These are phyloP conservation scores for Sporothrix schenckii DNA, from an alignment of 2,329 filamentous ascomycete genomes.

Conservation along the genomic window DNA sequence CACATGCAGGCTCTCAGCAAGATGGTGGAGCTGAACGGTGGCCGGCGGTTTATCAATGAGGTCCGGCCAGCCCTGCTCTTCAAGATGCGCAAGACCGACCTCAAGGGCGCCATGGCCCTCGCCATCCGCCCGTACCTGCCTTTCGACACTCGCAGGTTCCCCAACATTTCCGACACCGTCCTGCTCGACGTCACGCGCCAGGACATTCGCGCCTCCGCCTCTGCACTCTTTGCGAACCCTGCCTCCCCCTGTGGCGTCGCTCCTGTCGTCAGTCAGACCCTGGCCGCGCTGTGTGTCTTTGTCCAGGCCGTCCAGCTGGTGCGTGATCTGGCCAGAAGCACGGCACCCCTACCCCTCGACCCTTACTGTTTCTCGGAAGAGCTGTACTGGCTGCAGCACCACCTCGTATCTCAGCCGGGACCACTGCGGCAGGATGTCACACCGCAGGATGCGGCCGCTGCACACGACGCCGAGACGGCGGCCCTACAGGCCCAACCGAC, in stretches of 20 bases:
- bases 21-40: slow-evolving; percentile 42
- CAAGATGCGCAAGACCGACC: slow-evolving; percentile 42
- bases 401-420: slow-evolving; percentile 39
- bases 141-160: slow-evolving; percentile 38
- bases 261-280: slow-evolving; percentile 36
- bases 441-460: background rate
- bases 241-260: slow-evolving; percentile 37
- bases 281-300: slow-evolving; percentile 41
- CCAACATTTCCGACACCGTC: slow-evolving; percentile 37
- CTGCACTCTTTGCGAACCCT: slow-evolving; percentile 35
- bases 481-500: slow-evolving; percentile 3
- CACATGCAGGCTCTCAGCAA: slow-evolving; percentile 45
- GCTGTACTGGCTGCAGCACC: slow-evolving; percentile 41
- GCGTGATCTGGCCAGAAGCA: slow-evolving; percentile 31
- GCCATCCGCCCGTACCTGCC: slow-evolving; percentile 42
- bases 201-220: slow-evolving; percentile 33
- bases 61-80: slow-evolving; percentile 34
- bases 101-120: slow-evolving; percentile 44
- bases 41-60: slow-evolving; percentile 19
- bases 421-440: slow-evolving; percentile 38
- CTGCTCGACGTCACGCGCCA: slow-evolving; percentile 36
- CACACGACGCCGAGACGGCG: slow-evolving; percentile 14
- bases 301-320: slow-evolving; percentile 38
- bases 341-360: slow-evolving; percentile 37
- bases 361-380: slow-evolving; percentile 43